Evolutionary conservation across 1,284 basidiomycete genomes (phyloP).

Genomic region (Papiliotrema flavescens): DNA sequence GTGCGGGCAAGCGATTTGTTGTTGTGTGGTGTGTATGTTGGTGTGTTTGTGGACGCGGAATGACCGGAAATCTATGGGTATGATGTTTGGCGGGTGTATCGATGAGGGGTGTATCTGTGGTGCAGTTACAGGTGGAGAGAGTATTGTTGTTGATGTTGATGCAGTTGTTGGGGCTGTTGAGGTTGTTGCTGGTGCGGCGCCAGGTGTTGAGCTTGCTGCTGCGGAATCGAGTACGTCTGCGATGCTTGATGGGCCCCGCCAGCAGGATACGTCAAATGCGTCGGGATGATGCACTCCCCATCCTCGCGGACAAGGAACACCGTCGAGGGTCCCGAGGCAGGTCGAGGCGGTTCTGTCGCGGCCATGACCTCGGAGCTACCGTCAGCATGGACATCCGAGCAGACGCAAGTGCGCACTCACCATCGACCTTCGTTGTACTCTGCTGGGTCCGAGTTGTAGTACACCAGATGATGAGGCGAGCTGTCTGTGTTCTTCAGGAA

Average conservation of each 20-base stretch:
- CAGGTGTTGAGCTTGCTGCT: neutral
- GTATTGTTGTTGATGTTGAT: neutral
- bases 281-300: constrained; percentile 81
- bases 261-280: constrained; percentile 72
- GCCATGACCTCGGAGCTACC: constrained; percentile 57
- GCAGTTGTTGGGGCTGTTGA: neutral
- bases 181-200: neutral
- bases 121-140: neutral
- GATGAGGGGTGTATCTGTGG: neutral
- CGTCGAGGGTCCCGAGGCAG: constrained; percentile 55
- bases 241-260: neutral
- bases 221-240: neutral
- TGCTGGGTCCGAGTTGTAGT: constrained; percentile 83
- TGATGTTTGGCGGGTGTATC: too few species aligned
- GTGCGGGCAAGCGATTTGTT: too few species aligned
- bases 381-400: neutral
- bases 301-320: constrained; percentile 82
- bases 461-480: constrained; percentile 54
- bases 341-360: constrained; percentile 42
- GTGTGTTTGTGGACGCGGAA: too few species aligned
- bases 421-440: constrained; percentile 83
- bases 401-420: constrained; percentile 51
- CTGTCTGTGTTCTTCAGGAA: constrained; percentile 70
- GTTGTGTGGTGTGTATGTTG: too few species aligned
- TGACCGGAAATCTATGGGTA: too few species aligned